Evolutionary conservation across 495 filamentous ascomycete species (phyloP).

Genomic region (Bathelium albidoporum): DNA sequence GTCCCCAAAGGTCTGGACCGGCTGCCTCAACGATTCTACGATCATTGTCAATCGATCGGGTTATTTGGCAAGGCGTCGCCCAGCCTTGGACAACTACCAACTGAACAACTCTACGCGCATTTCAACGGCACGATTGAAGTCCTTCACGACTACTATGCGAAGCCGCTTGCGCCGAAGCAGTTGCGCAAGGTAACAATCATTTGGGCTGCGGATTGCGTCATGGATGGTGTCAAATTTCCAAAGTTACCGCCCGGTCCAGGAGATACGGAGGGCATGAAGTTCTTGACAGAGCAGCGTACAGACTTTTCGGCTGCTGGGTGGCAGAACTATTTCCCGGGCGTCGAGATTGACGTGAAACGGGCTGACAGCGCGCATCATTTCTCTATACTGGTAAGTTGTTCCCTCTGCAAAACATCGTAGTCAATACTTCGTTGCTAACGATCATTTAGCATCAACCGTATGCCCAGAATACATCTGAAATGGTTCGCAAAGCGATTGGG

Average conservation of each 20-base stretch:
- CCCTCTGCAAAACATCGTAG: not conserved
- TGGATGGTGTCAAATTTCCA: not conserved
- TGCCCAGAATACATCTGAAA: not conserved
- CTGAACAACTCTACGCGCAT: not conserved
- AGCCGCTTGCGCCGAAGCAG: not conserved
- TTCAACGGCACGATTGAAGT: not conserved
- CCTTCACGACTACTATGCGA: not conserved
- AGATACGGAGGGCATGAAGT: not conserved
- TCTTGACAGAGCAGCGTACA: not conserved
- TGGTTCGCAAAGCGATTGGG: not conserved
- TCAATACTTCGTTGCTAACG: not conserved
- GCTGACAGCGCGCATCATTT: not conserved
- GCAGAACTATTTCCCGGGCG: not conserved
- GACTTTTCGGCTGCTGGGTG: not conserved
- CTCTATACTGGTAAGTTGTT: not conserved
- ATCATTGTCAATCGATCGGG: not conserved
- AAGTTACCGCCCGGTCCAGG: not conserved
- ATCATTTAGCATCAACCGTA: not conserved
- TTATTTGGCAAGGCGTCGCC: not conserved
- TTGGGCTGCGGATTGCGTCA: not conserved
- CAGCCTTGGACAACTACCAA: not conserved
- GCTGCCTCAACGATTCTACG: slow-evolving; percentile 15
- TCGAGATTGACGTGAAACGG: not conserved
- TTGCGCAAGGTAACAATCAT: not conserved
- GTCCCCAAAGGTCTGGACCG: slow-evolving; percentile 21